These are phyloP conservation scores for Erythrophleum fordii DNA, from an alignment of 306 rosid species.

Conservation along the genomic window DNA sequence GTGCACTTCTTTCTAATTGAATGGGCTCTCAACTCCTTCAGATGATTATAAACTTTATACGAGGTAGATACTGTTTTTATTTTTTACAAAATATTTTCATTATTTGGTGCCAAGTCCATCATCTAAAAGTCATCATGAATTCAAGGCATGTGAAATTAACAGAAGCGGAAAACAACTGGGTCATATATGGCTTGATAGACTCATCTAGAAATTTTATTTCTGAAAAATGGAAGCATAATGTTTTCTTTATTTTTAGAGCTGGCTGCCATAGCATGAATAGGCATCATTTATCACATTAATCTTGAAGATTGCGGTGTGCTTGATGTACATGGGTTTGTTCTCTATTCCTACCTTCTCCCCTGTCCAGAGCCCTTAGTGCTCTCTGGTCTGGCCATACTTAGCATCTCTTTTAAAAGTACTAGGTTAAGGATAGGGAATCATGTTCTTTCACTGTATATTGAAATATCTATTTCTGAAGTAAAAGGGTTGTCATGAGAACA, in stretches of 20 bases:
- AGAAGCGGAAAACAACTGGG: background rate
- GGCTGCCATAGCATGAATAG: background rate
- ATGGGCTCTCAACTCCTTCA: slow-evolving; percentile 34
- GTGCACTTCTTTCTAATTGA: slow-evolving; percentile 54
- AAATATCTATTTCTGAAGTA: too few species aligned
- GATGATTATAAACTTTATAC: background rate
- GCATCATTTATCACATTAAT: background rate
- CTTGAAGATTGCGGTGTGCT: background rate
- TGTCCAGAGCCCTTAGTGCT: background rate
- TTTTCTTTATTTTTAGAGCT: slow-evolving; percentile 3
- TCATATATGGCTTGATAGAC: too few species aligned
- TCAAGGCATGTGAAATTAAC: background rate
- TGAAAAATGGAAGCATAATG: background rate
- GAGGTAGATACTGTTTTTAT: background rate
- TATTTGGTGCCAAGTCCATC: background rate
- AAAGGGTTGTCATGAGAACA: background rate
- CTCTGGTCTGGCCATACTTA: background rate
- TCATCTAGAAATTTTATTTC: too few species aligned
- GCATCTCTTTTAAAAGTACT: background rate
- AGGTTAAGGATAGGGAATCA: background rate
- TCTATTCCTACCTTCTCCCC: too few species aligned
- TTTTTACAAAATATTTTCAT: background rate
- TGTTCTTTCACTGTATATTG: background rate
- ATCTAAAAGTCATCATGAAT: background rate
- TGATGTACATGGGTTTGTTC: background rate